Evolutionary conservation across 148 eudicot species (phyloP).

Genomic region (Rhododendron griersonianum): DNA sequence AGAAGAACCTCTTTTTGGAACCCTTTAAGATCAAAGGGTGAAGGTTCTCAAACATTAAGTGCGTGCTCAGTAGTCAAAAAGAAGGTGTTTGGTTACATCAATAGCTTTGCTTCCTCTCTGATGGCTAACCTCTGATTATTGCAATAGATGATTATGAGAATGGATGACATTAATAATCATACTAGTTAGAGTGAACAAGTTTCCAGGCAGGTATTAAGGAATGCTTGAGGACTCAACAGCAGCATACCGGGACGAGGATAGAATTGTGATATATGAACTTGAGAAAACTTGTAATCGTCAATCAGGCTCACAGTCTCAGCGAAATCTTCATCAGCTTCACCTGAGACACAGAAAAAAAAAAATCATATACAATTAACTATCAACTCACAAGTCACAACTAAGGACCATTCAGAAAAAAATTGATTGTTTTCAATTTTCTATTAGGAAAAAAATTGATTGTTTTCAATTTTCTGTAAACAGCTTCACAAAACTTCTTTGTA

Average conservation of each 20-base stretch:
- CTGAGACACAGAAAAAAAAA: conserved; percentile 33
- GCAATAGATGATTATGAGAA: not conserved
- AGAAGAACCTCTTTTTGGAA: not conserved
- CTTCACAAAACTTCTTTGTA: not conserved
- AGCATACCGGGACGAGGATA: conserved; percentile 94
- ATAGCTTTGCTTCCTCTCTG: not conserved
- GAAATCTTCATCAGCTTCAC: conserved; percentile 97
- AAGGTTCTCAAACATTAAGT: not conserved
- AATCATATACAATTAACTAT: not conserved
- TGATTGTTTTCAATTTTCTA: not conserved
- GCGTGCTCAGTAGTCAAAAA: not conserved
- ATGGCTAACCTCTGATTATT: not conserved
- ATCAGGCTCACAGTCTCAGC: conserved; percentile 70
- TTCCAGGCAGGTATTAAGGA: not conserved
- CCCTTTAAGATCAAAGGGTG: not conserved
- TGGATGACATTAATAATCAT: conserved; percentile 10
- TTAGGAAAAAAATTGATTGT: not conserved
- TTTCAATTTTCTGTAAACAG: not conserved
- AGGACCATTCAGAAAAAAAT: not conserved
- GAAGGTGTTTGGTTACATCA: not conserved
- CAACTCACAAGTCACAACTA: not conserved
- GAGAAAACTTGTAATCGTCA: conserved; percentile 77
- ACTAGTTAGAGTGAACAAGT: not conserved
- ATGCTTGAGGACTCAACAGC: conserved; percentile 7
- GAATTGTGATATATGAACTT: conserved; percentile 98